These are phyloP conservation scores for Neurospora tetrasperma DNA, from an alignment of 495 filamentous ascomycete genomes.

Conservation along the genomic window DNA sequence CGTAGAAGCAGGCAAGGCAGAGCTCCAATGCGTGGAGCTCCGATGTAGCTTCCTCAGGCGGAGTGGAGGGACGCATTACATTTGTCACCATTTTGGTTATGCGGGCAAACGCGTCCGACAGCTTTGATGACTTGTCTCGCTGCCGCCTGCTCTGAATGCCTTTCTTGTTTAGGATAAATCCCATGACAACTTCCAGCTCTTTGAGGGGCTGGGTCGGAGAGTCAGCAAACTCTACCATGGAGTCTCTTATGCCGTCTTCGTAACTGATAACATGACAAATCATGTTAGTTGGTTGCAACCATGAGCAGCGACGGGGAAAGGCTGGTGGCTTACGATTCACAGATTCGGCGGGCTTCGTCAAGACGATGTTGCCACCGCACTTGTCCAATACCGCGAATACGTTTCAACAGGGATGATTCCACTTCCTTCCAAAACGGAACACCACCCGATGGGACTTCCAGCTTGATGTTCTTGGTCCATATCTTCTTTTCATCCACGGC, in stretches of 20 bases:
- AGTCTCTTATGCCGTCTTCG: slow-evolving; percentile 46
- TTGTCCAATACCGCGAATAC: slow-evolving; percentile 9
- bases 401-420: neutral
- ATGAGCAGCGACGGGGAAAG: neutral
- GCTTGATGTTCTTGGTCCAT: slow-evolving; percentile 44
- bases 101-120: slow-evolving; percentile 53
- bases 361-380: slow-evolving; percentile 23
- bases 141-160: slow-evolving; percentile 50
- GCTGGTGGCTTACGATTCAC: slow-evolving; percentile 37
- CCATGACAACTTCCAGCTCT: slow-evolving; percentile 70
- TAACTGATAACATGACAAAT: slow-evolving; percentile 39
- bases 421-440: slow-evolving; percentile 25
- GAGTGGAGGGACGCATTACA: slow-evolving; percentile 22
- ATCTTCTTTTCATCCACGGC: slow-evolving; percentile 64
- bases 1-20: slow-evolving; percentile 29
- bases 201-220: slow-evolving; percentile 46
- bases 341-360: slow-evolving; percentile 42
- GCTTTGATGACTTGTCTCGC: slow-evolving; percentile 47
- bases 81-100: slow-evolving; percentile 36
- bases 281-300: neutral
- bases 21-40: slow-evolving; percentile 23
- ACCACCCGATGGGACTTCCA: slow-evolving; percentile 10
- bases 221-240: slow-evolving; percentile 49
- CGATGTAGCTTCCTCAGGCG: neutral
- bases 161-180: slow-evolving; percentile 56